Evolutionary conservation across 495 filamentous ascomycete species (phyloP).

Genomic region (Aspergillus heteromorphus): DNA sequence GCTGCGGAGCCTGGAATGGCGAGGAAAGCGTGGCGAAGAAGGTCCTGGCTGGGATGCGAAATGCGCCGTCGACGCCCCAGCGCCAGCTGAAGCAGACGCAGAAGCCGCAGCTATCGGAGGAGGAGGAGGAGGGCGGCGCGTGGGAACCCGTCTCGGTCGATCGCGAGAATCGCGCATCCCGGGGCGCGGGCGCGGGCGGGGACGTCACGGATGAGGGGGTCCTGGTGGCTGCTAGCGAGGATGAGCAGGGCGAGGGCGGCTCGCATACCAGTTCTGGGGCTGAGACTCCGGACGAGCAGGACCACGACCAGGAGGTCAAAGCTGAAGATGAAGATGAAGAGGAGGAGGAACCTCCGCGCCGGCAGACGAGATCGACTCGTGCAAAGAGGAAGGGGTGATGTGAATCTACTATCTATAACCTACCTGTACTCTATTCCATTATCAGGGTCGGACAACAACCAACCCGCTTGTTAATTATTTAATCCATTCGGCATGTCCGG

Average conservation of each 20-base stretch:
- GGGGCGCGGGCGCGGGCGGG: slow-evolving; percentile 9
- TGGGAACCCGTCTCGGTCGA: slow-evolving; percentile 23
- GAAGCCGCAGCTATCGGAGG: slow-evolving; percentile 13
- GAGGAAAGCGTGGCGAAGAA: slow-evolving; percentile 67
- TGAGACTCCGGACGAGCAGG: slow-evolving; percentile 5
- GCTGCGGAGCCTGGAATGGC: slow-evolving; percentile 81
- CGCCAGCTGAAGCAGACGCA: too few species aligned
- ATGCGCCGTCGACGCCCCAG: not conserved
- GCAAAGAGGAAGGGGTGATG: slow-evolving; percentile 13
- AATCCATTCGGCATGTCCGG: too few species aligned
- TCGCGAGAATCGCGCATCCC: slow-evolving; percentile 15
- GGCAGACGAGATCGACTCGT: slow-evolving; percentile 19
- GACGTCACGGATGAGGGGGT: slow-evolving; percentile 23
- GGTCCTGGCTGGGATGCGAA: slow-evolving; percentile 39
- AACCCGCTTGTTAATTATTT: too few species aligned
- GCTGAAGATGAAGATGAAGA: not conserved
- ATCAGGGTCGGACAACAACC: too few species aligned
- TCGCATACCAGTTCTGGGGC: slow-evolving; percentile 18
- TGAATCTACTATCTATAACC: too few species aligned
- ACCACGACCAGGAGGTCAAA: not conserved
- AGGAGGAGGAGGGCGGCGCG: slow-evolving; percentile 10
- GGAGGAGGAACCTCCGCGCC: slow-evolving; percentile 7
- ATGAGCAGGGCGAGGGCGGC: slow-evolving; percentile 8
- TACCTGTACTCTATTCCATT: too few species aligned
- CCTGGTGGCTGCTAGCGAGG: slow-evolving; percentile 25